Base-by-base conservation (phyloP, 2,329 filamentous ascomycete genomes). In the Xenosphaeropsis pyriputrescens region DNA sequence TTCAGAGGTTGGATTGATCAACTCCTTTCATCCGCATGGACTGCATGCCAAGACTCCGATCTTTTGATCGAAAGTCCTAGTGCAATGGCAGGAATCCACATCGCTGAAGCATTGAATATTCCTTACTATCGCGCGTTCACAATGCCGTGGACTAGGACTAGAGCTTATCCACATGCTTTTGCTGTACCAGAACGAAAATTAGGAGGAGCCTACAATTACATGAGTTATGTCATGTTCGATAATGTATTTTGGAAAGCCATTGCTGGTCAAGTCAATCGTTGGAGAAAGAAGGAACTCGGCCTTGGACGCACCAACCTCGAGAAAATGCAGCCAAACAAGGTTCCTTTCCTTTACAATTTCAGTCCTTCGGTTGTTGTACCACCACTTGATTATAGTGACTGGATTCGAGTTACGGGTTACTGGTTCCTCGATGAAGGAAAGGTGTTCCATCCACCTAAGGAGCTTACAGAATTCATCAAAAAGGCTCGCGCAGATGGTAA, bases 261-360 rank as follows among this genome's bases (percentile, higher is more conserved):
- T 14, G 79, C 88, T 0, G 75, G 81, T 9, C 91, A 96, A 57
- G 73, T 98, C 53, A 98, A 98, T 58, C 71, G 76, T 38, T 98
- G 91, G 91, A 76, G 91, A 45, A 85, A 85, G 56, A 81, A 77
- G 45, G 72, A 79, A 17, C 69, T 98, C 5, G 74, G 76, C 0
- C 63, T 98, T 18, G 82, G 79, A 37, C 79, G 77, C 45, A 98
- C 91, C 1, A 85, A 66, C 41, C 64, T 94, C 32, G 83, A 91
- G 54, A 93, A 88, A 62, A 75, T 98, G 74, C 86, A 95, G 60
- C 79, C 84, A 2, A 94, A 95, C 63, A 93, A 93, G 56, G 85
- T 95, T n/a, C 91, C 91, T 0, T 98, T 98, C 58, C 60, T 98
- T 34, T 98, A 98, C 65, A 96, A 95, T 60, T 96, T 95, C 57